Evolutionary conservation across 805 yeast species (phyloP), one percentile per base, ranked within the genome.

Genomic region (Tetrapisispora nanseiensis): DNA sequence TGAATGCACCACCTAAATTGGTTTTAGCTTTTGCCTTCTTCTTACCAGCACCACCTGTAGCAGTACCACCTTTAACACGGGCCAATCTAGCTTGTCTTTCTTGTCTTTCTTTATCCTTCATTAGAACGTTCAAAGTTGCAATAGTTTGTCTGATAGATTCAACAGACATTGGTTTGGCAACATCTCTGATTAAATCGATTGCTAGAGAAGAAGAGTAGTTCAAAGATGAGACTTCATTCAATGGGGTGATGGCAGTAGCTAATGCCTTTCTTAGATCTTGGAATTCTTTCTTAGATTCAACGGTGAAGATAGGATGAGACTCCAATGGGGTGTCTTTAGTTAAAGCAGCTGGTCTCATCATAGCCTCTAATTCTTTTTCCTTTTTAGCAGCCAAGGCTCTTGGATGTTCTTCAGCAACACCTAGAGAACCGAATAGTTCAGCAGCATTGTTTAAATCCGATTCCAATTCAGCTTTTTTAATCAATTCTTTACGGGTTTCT

Each of bases 371-470:
- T 31, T 65, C 67, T 39, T 52, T 57, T 47, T 65, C 65, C 30
- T 51, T 54, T 37, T 66, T 67, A 20, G 48, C 42, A 15, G 70
- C 69, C 23, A 56, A 54, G 22, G 67, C 68, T 46, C 69, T 62
- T 54, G 70, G 75, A 47, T 64, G 75, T 45, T 69, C 71, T 20
- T 72, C 73, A 42, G 71, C 72, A 27, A 75, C 76, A 46, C 71
- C 71, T 43, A 73, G 61, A 13, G 86, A 86, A 26, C 87, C 95
- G 59, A 90, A 86, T 53, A 90, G 70, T 54, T 85, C 95, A 8
- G 95, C 90, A 24, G 98, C 97, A 59, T 85, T 86, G 63, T 85
- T 86, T 62, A 90, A 70, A 67, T 90, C 98, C 22, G 95, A 75
- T 37, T 77, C 80, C 46, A 86, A 56, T 65, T 90, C 95, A 18